A percentile compares a stretch with the other conserved stretches of the same genome.
Evolutionary conservation across 495 filamentous ascomycete species (phyloP).

Genomic region (Umbilicaria muhlenbergii): DNA sequence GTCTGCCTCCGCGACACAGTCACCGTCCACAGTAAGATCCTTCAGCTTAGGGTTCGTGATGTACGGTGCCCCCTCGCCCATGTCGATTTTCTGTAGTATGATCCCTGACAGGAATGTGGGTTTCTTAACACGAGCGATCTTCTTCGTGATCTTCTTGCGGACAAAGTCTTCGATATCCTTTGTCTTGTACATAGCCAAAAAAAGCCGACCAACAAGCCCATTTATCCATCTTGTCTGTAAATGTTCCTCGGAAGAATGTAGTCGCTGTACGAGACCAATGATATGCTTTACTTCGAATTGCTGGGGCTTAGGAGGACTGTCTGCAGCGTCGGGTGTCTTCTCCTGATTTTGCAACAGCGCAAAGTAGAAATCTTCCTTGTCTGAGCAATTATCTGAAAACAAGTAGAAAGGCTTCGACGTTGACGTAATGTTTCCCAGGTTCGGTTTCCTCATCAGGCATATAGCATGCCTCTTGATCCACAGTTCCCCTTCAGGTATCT

Average conservation of each 20-base stretch:
- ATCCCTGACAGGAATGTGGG: conserved; percentile 78
- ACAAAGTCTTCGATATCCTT: conserved; percentile 63
- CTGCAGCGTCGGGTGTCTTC: conserved; percentile 36
- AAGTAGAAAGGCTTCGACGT: conserved; percentile 71
- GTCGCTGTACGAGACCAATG: conserved; percentile 66
- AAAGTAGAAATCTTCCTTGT: conserved; percentile 97
- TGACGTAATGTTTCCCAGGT: conserved; percentile 41
- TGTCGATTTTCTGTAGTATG: conserved; percentile 62
- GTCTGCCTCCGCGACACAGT: conserved; percentile 72
- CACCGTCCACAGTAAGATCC: conserved; percentile 82
- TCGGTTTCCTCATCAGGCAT: conserved; percentile 56
- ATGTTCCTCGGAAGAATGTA: conserved; percentile 87
- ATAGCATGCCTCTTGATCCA: conserved; percentile 95
- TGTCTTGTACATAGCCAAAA: conserved; percentile 77
- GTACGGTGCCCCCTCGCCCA: conserved; percentile 74
- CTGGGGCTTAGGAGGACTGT: conserved; percentile 52
- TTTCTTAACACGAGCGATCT: conserved; percentile 85
- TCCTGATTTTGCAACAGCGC: conserved; percentile 77
- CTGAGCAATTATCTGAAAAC: conserved; percentile 84
- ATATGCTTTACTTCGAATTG: conserved; percentile 74
- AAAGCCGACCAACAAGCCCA: conserved; percentile 72
- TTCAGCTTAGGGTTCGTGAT: conserved; percentile 80
- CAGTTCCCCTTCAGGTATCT: conserved; percentile 79
- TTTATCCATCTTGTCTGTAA: conserved; percentile 91
- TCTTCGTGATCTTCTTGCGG: conserved; percentile 79